Base-by-base conservation (phyloP, 1,284 basidiomycete genomes). In the Coniophora puteana region DNA sequence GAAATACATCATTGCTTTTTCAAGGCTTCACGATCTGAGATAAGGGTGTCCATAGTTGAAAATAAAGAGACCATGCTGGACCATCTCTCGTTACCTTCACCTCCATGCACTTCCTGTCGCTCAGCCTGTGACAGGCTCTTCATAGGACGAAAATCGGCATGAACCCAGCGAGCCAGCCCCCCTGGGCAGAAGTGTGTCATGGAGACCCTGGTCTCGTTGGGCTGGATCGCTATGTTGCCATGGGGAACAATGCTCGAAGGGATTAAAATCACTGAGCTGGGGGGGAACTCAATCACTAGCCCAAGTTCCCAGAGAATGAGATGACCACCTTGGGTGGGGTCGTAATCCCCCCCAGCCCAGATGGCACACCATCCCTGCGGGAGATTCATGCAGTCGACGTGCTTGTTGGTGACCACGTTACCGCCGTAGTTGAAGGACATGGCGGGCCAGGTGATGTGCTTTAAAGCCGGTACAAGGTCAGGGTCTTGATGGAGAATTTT, bases 171-270 rank as follows among this genome's bases (percentile, higher is more conserved):
- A 18, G 36, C 25, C 8, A 41, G 34, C 17, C 40, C 40, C 4
- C 40, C 40, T 8, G 40, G 32, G 5, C 25, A 14, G 40, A 36
- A 41, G 17, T 34, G 30, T n/a, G 40, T 41, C n/a, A 41, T 36
- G 6, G 40, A 41, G 14, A 20, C 17, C 18, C 40, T 31, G 6
- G 31, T 40, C 23, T 40, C 38, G 16, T 25, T 31, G 7, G 31
- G 11, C 20, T 35, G 31, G 8, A 36, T 40, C 20, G 29, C 20
- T 8, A 26, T 23, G 18, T 40, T 40, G 8, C 21, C 25, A 21
- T 40, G 38, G 8, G 32, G 29, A 6, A 40, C 8, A n/a, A 31
- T 40, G 24, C 32, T 31, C n/a, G 38, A 40, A 21, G 38, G 38
- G n/a, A 40, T 36, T 8, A 40, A 23, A 16, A 40, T 36, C 21